phyloP scores from a whole-genome alignment of 2,329 filamentous ascomycete species.

The Coleophoma crateriformis region DNA sequence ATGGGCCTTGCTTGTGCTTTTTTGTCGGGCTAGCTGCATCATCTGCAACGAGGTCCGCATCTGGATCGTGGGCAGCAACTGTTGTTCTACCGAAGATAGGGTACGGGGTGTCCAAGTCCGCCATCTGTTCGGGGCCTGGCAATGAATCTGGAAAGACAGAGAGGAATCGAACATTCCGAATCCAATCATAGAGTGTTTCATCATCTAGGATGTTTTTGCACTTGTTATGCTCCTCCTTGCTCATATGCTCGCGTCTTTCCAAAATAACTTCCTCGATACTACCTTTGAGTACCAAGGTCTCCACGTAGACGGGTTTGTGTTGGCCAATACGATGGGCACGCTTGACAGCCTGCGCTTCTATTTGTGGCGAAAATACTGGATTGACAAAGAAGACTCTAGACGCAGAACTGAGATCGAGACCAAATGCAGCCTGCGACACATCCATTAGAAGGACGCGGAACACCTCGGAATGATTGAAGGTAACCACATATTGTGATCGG shows the following conservation, averaged over 20 bases:
- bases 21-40: background rate
- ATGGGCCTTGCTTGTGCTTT: no score
- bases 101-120: constrained; percentile 37
- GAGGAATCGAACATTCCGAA: constrained; percentile 44
- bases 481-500: constrained; percentile 69
- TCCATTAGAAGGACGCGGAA: constrained; percentile 79
- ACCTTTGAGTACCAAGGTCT: constrained; percentile 74
- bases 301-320: constrained; percentile 70
- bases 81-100: constrained; percentile 38
- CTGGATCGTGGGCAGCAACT: constrained; percentile 10
- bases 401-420: constrained; percentile 77
- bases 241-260: constrained; percentile 68
- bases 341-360: constrained; percentile 89
- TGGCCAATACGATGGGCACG: constrained; percentile 86
- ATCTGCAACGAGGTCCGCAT: constrained; percentile 16
- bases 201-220: constrained; percentile 55
- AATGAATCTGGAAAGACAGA: constrained; percentile 17
- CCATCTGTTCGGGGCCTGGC: constrained; percentile 39
- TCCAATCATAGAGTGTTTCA: constrained; percentile 52
- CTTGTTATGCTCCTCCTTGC: constrained; percentile 53
- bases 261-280: constrained; percentile 86
- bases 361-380: constrained; percentile 77
- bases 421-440: constrained; percentile 81
- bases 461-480: constrained; percentile 53
- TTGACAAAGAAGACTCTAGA: constrained; percentile 86